Evolutionary conservation across 1,139 yeast genomes (phyloP), one percentile per base, ranked within the genome.

Genomic region (Hyphopichia buzzinii): DNA sequence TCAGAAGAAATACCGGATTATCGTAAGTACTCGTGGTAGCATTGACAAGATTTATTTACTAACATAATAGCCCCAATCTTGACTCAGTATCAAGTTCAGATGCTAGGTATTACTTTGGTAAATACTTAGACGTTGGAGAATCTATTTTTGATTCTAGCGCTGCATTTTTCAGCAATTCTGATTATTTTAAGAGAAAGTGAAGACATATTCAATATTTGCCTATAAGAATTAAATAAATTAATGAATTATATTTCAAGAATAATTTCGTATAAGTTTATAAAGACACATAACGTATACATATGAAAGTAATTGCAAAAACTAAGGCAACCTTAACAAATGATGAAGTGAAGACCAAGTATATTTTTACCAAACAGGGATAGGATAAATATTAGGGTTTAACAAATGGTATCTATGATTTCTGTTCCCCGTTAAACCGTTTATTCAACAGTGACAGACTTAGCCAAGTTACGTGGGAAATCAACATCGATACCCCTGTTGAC

Each of bases 401-500:
- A 19, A 10, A 6, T 19, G 23, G 23, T 10, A 7, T 19, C 23
- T 19, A 19, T 19, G 23, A 19, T 19, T 19, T 19, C 10, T 19
- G 23, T 19, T 19, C 8, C 8, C 23, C n/a, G n/a, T 11, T 11
- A 24, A 17, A 11, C 10, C 28, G 30, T 32, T 45, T 74, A 85
- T 70, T 84, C 97, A 46, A 94, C 98, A 37, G 99, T 94, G 41
- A 94, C 98, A 32, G 96, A 84, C 74, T 94, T 94, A 47, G 99
- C 99, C 70, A 94, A 78, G 71, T 94, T 94, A 69, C 98, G 84
- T 50, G 99, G 99, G 80, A 92, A 92, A 64, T 94, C 99, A 40
- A 94, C 98, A 60, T 94, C 96, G 53, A 87, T 84, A 30, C 97
- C 97, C 61, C 92, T 85, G 67, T 84, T 82, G 39, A 88, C 92